Evolutionary conservation across 2,329 filamentous ascomycete species (phyloP), one percentile per base, ranked within the genome.

Genomic region (Aspergillus tanneri): DNA sequence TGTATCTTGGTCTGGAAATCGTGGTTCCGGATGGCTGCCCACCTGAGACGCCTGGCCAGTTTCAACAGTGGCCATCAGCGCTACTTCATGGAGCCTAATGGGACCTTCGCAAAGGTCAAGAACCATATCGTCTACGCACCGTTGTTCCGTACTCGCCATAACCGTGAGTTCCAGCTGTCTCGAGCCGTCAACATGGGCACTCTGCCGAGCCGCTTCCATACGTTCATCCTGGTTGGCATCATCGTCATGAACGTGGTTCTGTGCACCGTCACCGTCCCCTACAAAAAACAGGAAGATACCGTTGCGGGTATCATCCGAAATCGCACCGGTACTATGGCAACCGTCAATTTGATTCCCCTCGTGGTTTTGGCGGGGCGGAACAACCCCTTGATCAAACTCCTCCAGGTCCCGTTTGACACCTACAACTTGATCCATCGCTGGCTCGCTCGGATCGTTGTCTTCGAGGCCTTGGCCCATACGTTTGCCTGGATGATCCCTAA

Each of bases 11-110:
- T 84, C 54, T 92, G 88, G 81, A 83, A 86, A 52, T 67, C 85
- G 54, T 70, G 75, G 46, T 77, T 83, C 42, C 77, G 80, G 46
- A 71, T 87, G 47, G 74, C 81, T 49, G 82, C 79, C 57, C 86
- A 93, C 63, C 74, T 91, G 28, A 83, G 90, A 54, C 85, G 81
- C 21, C 77, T 95, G 36, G 79, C 86, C 34, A 89, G 85, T 62
- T 79, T 96, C 56, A 85, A 81, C 72, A 90, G 89, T 72, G 86
- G 88, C 55, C 85, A 78, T 1, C 90, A 96, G 68, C 78, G 81
- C 52, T 96, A 90, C 73, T 96, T 91, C 65, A 79, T 84, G 37
- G 73, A 75, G 19, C 79, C 86, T 5, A 57, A 72, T 24, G 51
- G 56, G 4, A 65, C 43, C 74, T 95, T 58, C 79, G 83, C 56